Percentiles rank a stretch among this genome's conserved stretches.
These are phyloP conservation scores for Penicillium paxilli DNA, from an alignment of 495 filamentous ascomycete genomes.

Conservation along the genomic window DNA sequence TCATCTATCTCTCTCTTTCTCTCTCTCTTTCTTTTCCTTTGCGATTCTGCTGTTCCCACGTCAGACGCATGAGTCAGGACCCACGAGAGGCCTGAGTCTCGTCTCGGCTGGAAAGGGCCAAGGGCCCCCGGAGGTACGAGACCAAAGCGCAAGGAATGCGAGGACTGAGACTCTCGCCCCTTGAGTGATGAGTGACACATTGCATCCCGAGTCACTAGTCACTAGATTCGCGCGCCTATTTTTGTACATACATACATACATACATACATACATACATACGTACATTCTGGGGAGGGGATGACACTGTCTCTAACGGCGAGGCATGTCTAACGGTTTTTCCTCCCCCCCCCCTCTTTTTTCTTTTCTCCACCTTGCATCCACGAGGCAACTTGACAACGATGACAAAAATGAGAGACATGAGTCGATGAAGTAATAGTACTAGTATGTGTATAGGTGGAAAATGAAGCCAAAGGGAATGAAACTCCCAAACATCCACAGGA, in stretches of 20 bases:
- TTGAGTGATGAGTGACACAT: background rate
- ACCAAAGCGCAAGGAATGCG: constrained; percentile 20
- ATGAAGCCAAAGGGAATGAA: too few relatives aligned
- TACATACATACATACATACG: too few relatives aligned
- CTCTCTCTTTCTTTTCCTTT: background rate
- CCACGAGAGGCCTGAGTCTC: constrained; percentile 18
- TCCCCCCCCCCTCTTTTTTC: constrained; percentile 11
- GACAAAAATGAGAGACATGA: background rate
- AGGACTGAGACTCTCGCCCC: constrained; percentile 8
- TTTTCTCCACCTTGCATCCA: constrained; percentile 20
- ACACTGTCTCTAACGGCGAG: constrained; percentile 26
- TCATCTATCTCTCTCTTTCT: background rate
- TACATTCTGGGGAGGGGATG: constrained; percentile 16
- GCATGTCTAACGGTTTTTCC: constrained; percentile 19
- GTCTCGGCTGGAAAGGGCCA: constrained; percentile 6
- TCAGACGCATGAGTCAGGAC: constrained; percentile 9
- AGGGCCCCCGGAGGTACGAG: constrained; percentile 4
- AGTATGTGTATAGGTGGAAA: too few relatives aligned
- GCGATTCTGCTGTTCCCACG: background rate
- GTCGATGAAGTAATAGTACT: too few relatives aligned
- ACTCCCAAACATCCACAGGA: too few relatives aligned
- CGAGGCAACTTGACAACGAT: constrained; percentile 7
- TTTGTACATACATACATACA: background rate
- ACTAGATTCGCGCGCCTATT: background rate
- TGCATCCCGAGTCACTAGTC: background rate